Percentiles rank a stretch among this genome's conserved stretches.
These are phyloP conservation scores for Candida neerlandica DNA, from an alignment of 1,139 yeast genomes.

Conservation along the genomic window DNA sequence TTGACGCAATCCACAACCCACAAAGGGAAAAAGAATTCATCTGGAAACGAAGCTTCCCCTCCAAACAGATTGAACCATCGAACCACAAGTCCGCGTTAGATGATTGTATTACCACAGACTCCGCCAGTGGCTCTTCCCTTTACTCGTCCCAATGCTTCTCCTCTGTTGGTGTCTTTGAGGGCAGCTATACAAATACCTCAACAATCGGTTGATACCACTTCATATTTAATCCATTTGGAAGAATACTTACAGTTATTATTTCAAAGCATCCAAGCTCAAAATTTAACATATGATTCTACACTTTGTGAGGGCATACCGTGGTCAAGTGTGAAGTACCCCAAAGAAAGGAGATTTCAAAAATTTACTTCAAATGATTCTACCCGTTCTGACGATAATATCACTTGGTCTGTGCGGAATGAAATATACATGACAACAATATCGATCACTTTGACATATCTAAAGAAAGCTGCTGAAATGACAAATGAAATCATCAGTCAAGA, in stretches of 20 bases:
- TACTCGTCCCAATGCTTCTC: constrained; percentile 15
- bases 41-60: too few species aligned
- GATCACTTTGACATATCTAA: constrained; percentile 31
- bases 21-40: too few species aligned
- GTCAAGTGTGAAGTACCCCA: constrained; percentile 14
- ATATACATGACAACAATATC: constrained; percentile 29
- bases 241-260: constrained; percentile 34
- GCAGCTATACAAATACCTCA: constrained; percentile 20
- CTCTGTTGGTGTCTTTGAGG: constrained; percentile 20
- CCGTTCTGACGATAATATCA: background rate
- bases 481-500: constrained; percentile 38
- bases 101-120: constrained; percentile 38
- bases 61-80: background rate
- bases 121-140: constrained; percentile 29
- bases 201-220: constrained; percentile 28
- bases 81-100: constrained; percentile 8
- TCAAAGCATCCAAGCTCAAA: constrained; percentile 13
- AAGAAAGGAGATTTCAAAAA: constrained; percentile 6
- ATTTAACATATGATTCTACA: constrained; percentile 6
- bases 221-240: constrained; percentile 36
- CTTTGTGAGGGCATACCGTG: constrained; percentile 20
- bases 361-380: background rate
- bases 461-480: constrained; percentile 39
- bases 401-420: constrained; percentile 38
- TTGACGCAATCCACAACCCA: too few species aligned